These are phyloP conservation scores for Nemophila menziesii DNA, from an alignment of 257 asterid species.

Conservation along the genomic window DNA sequence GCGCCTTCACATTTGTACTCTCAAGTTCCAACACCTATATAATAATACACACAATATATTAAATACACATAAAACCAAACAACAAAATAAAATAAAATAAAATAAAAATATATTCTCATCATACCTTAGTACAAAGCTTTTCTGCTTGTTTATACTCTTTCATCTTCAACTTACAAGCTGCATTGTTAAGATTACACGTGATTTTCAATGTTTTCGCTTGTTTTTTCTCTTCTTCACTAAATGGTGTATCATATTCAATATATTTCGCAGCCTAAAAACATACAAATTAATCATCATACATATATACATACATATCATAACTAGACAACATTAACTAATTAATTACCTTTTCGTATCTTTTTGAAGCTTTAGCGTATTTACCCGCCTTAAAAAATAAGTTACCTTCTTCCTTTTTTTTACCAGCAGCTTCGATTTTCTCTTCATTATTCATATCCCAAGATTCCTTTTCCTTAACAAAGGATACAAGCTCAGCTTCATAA, in stretches of 20 bases:
- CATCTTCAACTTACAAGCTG: conserved; percentile 48
- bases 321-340: background rate
- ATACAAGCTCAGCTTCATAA: conserved; percentile 54
- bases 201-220: conserved; percentile 40
- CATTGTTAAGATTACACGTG: conserved; percentile 44
- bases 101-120: background rate
- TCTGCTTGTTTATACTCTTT: conserved; percentile 44
- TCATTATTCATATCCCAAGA: conserved; percentile 65
- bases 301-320: background rate
- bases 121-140: conserved; percentile 56
- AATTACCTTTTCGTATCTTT: conserved; percentile 33
- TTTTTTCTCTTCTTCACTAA: conserved; percentile 27
- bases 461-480: conserved; percentile 57
- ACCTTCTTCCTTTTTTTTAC: conserved; percentile 67
- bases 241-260: conserved; percentile 42
- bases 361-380: conserved; percentile 43
- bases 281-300: conserved; percentile 7
- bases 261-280: conserved; percentile 24
- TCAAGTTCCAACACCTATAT: conserved; percentile 22
- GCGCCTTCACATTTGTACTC: conserved; percentile 21
- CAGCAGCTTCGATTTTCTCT: conserved; percentile 59
- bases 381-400: conserved; percentile 51
- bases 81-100: no score
- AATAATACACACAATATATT: no score
- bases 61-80: background rate